Conservation (phyloP, 2,329 filamentous ascomycete genomes). For the Blastomyces silverae region DNA sequence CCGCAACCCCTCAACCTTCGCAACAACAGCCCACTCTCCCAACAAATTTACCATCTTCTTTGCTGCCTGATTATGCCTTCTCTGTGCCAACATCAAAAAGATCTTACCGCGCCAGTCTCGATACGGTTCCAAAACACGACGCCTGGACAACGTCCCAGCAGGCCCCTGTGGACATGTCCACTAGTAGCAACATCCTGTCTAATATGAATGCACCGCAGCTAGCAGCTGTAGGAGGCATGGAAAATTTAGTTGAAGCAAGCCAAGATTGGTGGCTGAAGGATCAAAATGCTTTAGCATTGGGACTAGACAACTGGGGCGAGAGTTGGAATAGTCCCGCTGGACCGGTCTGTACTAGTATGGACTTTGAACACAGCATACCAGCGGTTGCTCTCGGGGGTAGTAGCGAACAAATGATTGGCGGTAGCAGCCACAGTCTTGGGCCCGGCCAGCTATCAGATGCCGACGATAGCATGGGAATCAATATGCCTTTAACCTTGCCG, state of each 20-base stretch:
- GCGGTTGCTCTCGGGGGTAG: background rate
- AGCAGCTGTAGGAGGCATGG: constrained; percentile 49
- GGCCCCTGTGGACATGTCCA: constrained; percentile 20
- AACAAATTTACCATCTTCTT: background rate
- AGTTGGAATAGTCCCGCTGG: constrained; percentile 12
- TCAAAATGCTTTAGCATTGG: constrained; percentile 53
- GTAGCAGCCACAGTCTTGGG: background rate
- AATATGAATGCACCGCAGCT: constrained; percentile 14
- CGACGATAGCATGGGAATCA: constrained; percentile 1
- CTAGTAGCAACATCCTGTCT: constrained; percentile 22
- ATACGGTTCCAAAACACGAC: constrained; percentile 19
- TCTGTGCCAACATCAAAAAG: background rate
- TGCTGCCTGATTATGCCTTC: constrained; percentile 3
- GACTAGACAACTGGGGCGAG: constrained; percentile 51
- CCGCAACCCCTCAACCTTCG: constrained; percentile 20
- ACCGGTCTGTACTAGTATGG: background rate
- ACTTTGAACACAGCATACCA: constrained; percentile 8
- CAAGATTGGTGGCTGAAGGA: constrained; percentile 61
- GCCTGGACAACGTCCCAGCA: constrained; percentile 12
- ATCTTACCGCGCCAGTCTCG: background rate
- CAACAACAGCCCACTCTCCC: background rate
- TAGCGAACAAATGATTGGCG: background rate
- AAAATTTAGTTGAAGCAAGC: constrained; percentile 55
- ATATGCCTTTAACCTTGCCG: constrained; percentile 10
- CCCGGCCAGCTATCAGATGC: background rate